Percentiles rank a stretch among this genome's conserved stretches.
phyloP scores from a whole-genome alignment of 2,329 filamentous ascomycete species.

The Onygenales sp. region DNA sequence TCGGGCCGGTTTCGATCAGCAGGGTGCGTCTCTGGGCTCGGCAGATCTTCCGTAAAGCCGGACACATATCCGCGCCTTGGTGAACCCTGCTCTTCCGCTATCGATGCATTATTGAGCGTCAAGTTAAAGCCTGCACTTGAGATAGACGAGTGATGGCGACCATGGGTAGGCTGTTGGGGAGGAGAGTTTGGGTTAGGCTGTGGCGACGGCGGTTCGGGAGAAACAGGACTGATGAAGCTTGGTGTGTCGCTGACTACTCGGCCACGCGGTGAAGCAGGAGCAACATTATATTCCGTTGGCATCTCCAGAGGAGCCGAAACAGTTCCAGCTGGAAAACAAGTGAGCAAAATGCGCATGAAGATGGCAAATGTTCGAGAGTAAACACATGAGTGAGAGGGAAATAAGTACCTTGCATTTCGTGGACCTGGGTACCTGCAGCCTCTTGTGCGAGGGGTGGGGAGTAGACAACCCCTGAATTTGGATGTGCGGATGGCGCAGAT shows the following conservation, averaged over 20 bases:
- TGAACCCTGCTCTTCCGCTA: constrained; percentile 5
- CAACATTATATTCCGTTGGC: constrained; percentile 10
- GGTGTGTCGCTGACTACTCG: constrained; percentile 13
- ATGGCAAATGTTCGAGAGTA: no score
- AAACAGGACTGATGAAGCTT: constrained; percentile 12
- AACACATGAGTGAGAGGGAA: background rate
- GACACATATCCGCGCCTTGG: constrained; percentile 9
- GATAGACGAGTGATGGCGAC: constrained; percentile 10
- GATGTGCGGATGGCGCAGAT: constrained; percentile 7
- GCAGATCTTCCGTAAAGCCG: constrained; percentile 12
- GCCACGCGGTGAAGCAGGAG: constrained; percentile 5
- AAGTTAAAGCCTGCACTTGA: constrained; percentile 10
- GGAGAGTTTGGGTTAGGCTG: background rate
- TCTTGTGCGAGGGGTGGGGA: constrained; percentile 14
- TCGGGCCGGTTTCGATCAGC: background rate
- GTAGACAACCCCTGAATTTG: constrained; percentile 5
- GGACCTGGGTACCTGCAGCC: constrained; percentile 17
- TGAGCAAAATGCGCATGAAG: background rate
- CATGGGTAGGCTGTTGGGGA: constrained; percentile 7
- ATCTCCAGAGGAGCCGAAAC: constrained; percentile 6
- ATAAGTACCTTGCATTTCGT: constrained; percentile 24
- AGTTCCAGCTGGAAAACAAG: constrained; percentile 4
- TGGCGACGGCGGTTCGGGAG: constrained; percentile 9
- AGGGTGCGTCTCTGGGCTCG: background rate
- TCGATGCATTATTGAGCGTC: constrained; percentile 5